phyloP scores from a whole-genome alignment of 2,329 filamentous ascomycete species.

The Neopestalotiopsis clavispora region DNA sequence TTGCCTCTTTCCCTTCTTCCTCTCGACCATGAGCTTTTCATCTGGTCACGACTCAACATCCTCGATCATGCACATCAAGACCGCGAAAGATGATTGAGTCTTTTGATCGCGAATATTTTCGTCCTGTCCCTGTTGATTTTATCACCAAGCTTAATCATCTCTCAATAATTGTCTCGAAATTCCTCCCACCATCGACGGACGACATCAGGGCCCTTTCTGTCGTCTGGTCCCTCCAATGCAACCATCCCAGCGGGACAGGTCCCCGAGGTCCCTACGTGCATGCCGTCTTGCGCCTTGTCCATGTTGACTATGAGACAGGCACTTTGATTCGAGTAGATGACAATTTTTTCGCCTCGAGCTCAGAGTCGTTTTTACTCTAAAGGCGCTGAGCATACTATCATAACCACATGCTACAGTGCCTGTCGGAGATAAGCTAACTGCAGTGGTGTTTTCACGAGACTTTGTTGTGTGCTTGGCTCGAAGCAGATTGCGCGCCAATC shows the following conservation, averaged over 20 bases:
- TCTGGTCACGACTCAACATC: not conserved
- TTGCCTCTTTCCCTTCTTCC: not conserved
- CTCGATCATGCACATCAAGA: not conserved
- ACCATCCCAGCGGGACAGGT: not conserved
- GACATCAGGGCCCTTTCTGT: too few species aligned
- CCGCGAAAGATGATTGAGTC: not conserved
- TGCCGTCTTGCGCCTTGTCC: not conserved
- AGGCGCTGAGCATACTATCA: not conserved
- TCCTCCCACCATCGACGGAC: too few species aligned
- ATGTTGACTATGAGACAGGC: not conserved
- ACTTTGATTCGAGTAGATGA: not conserved
- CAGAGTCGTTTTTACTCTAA: too few species aligned
- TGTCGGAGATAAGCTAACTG: not conserved
- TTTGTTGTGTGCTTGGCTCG: not conserved
- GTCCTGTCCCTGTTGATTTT: too few species aligned
- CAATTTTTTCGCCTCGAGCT: too few species aligned
- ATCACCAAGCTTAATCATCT: too few species aligned
- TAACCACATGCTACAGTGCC: not conserved
- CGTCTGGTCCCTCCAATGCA: not conserved
- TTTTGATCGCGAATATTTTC: too few species aligned
- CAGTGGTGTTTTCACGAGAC: not conserved
- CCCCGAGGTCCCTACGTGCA: not conserved
- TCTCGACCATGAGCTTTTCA: not conserved
- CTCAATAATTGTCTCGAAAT: too few species aligned
- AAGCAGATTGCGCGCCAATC: not conserved